Evolutionary conservation across 352 stramenopile species (phyloP), one percentile per base, ranked within the genome.

Genomic region (Globisporangium takayamanum): DNA sequence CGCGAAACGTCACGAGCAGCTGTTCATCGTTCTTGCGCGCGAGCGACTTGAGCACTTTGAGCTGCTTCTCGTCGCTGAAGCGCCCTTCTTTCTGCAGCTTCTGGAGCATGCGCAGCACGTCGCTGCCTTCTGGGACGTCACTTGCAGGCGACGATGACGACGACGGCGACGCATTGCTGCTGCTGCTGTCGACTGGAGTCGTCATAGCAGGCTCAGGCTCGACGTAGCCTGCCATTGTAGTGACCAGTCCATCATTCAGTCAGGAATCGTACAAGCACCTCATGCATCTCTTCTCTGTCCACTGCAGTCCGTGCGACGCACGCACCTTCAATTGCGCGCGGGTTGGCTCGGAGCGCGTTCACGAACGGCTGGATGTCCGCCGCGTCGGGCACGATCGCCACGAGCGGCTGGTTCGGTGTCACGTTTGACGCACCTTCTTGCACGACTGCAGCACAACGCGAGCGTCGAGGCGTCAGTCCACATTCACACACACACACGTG

Each of bases 31-130:
- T 89, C 66, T 93, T 95, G 50, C 85, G 81, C 50, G 85, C 85
- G 18, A 93, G 74, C 47, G 83, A 92, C 64, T 93, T 95, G 50
- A 95, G 75, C 61, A 80, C 62, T 57, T 95, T 95, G 41, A 90
- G 71, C 20, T 74, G 60, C 53, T 73, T 73, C 41, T 90, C 85
- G 50, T 88, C 69, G 50, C 66, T 57, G 52, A 95, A 87, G 36
- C 67, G 69, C 5, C 85, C 83, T 52, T 92, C 85, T 56, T 95
- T 93, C 39, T 95, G 74, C 59, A 95, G 64, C 53, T 89, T 82
- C 57, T 84, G 74, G 52, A 95, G 64, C 63, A 77, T 69, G 8
- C 83, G 81, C 50, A 95, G 73, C 51, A 95, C 75, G 28, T 88
- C 81, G 44, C 78, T 84, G 64, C 73, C 63, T 57, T 84, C 61